A percentile compares a stretch with the other conserved stretches of the same genome.
Evolutionary conservation across 2,329 filamentous ascomycete species (phyloP).

Genomic region (Corynespora cassiicola): DNA sequence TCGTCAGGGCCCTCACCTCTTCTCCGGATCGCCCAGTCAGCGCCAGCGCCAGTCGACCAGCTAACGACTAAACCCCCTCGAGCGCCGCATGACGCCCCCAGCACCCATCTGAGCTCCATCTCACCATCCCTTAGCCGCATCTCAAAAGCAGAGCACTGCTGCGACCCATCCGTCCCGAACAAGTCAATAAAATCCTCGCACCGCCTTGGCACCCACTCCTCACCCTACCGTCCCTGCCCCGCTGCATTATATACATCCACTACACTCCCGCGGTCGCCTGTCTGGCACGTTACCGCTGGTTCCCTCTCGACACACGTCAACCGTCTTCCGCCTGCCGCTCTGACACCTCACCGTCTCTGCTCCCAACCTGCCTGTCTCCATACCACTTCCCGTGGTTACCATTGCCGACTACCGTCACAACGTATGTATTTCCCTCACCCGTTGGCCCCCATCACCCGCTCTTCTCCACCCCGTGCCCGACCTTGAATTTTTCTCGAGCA

Average conservation of each 20-base stretch:
- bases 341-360: too few relatives aligned
- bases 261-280: conserved; percentile 28
- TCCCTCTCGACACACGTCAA: conserved; percentile 21
- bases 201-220: conserved; percentile 33
- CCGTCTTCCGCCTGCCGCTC: too few relatives aligned
- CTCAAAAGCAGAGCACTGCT: conserved; percentile 42
- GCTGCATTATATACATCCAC: too few relatives aligned
- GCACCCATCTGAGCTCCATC: conserved; percentile 33
- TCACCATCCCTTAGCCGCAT: conserved; percentile 45
- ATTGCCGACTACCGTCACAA: too few relatives aligned
- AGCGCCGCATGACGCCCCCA: conserved; percentile 44
- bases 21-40: conserved; percentile 26
- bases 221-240: too few relatives aligned
- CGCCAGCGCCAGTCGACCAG: conserved; percentile 20
- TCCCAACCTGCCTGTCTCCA: too few relatives aligned
- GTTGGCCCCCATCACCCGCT: too few relatives aligned
- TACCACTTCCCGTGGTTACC: too few relatives aligned
- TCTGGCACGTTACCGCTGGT: conserved; percentile 36
- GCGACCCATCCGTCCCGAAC: conserved; percentile 38
- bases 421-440: too few relatives aligned
- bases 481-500: too few relatives aligned
- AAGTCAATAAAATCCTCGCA: conserved; percentile 40
- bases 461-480: too few relatives aligned
- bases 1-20: conserved; percentile 31
- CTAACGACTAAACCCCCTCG: conserved; percentile 34